Base-by-base conservation (phyloP, 2,329 filamentous ascomycete species). In the Arthroderma sp. region DNA sequence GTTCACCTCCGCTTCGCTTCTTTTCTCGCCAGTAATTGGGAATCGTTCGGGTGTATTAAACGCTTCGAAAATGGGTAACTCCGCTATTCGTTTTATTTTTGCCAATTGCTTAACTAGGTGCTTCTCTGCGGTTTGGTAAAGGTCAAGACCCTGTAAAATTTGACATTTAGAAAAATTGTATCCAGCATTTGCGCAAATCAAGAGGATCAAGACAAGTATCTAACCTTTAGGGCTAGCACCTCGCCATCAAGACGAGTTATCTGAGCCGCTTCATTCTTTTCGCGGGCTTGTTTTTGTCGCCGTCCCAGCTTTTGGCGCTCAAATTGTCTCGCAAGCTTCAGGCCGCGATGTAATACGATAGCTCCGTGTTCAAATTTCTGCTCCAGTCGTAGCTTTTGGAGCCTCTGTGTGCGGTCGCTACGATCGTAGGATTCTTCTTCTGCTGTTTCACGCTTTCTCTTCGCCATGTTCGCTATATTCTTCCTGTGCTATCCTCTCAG, bases 281-380 rank as follows among this genome's bases (percentile, higher is more conserved):
- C 51, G 36, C 61, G 64, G 0, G 74, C 74, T 2, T 65, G 67
- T 56, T 80, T 80, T 52, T 72, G 69, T 46, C 77, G 64, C 9
- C 77, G 67, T 22, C 75, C 72, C 46, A 80, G 64, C 56, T 81
- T 81, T 59, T 81, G 78, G 41, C 76, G 66, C 58, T 81, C 78
- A 51, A 80, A 77, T 7, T 73, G 72, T 37, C 74, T 73, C 32
- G 74, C 74, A 6, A 72, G 64, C 54, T 77, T 78, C 37, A 80
- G 66, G 1, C 73, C 74, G 28, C 67, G 61, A 15, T 65, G 62
- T 4, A 80, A 63, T 15, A 67, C 55, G 45, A 70, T 69, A 37
- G 69, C 66, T 28, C 69, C 70, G 39, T 71, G 65, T 30, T 70
- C 62, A 47, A 78, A 65, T 50, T 70, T 68, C 43, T 67, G 58